A percentile compares a stretch with the other conserved stretches of the same genome.
phyloP scores from a whole-genome alignment of 2,329 filamentous ascomycete genomes.

The Zymoseptoria crescenta region DNA sequence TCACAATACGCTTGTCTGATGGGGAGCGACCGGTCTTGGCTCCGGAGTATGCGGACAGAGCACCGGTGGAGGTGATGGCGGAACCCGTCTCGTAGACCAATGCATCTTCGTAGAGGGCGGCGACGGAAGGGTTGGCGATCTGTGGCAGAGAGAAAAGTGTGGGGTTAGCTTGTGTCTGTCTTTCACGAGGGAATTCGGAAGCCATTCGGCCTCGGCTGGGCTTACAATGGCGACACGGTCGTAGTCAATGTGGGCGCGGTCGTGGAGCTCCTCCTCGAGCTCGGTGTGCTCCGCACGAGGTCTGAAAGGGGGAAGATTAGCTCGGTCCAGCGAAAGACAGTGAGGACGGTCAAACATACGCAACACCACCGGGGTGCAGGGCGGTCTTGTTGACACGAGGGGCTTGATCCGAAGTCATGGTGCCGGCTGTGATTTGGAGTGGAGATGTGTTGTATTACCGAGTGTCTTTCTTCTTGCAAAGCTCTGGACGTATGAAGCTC shows the following conservation, averaged over 20 bases:
- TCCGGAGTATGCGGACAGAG: constrained; percentile 93
- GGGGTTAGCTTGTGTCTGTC: constrained; percentile 1
- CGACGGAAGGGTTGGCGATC: constrained; percentile 2
- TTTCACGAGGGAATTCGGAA: background rate
- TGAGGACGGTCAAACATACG: constrained; percentile 53
- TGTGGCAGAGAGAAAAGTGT: background rate
- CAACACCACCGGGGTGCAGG: constrained; percentile 82
- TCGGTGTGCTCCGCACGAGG: constrained; percentile 86
- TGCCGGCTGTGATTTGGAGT: constrained; percentile 32
- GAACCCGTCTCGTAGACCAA: constrained; percentile 96
- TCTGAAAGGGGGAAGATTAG: constrained; percentile 40
- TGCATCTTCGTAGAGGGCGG: constrained; percentile 90
- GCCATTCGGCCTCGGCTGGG: background rate
- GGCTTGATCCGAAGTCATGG: constrained; percentile 39
- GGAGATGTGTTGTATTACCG: constrained; percentile 52
- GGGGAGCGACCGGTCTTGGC: constrained; percentile 97
- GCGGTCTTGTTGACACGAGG: constrained; percentile 76
- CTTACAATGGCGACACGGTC: constrained; percentile 94
- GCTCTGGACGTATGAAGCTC: background rate
- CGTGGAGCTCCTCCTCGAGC: constrained; percentile 94
- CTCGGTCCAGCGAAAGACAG: background rate
- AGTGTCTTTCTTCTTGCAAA: constrained; percentile 24
- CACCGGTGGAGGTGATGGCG: constrained; percentile 91
- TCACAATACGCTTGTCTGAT: constrained; percentile 93
- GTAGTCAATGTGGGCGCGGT: constrained; percentile 98